Percentiles rank a stretch among this genome's conserved stretches.
phyloP scores from a whole-genome alignment of 345 rosid species.

The Acer yangbiense region DNA sequence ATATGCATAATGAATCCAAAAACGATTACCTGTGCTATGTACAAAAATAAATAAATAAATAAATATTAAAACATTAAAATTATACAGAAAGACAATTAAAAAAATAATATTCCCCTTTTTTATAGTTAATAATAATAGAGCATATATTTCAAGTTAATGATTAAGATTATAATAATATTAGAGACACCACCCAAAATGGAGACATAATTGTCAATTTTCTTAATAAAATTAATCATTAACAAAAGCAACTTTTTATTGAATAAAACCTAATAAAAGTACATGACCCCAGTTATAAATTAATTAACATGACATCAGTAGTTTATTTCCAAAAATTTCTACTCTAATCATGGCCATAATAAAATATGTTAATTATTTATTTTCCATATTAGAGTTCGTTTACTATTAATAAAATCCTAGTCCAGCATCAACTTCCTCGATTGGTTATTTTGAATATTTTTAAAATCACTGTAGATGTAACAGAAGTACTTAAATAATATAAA shows the following conservation, averaged over 20 bases:
- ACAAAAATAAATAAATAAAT: no score
- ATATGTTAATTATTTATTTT: no score
- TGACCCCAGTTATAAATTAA: not conserved
- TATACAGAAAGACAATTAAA: not conserved
- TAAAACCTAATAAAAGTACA: not conserved
- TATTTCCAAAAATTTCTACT: no score
- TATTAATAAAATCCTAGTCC: not conserved
- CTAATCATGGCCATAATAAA: no score
- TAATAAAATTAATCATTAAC: not conserved
- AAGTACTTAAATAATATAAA: no score
- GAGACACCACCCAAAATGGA: not conserved
- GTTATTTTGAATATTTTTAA: not conserved
- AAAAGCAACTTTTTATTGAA: not conserved
- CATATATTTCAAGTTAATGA: not conserved
- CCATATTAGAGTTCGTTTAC: no score
- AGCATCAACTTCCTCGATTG: not conserved
- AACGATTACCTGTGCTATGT: not conserved
- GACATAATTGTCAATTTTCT: not conserved
- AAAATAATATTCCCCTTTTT: not conserved
- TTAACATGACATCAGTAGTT: no score
- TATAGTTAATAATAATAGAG: not conserved
- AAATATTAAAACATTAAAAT: not conserved
- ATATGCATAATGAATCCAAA: not conserved
- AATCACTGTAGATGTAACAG: no score
- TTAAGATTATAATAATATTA: not conserved